These are phyloP conservation scores for Curvularia hawaiiensis DNA, from an alignment of 2,329 filamentous ascomycete genomes.

Conservation along the genomic window DNA sequence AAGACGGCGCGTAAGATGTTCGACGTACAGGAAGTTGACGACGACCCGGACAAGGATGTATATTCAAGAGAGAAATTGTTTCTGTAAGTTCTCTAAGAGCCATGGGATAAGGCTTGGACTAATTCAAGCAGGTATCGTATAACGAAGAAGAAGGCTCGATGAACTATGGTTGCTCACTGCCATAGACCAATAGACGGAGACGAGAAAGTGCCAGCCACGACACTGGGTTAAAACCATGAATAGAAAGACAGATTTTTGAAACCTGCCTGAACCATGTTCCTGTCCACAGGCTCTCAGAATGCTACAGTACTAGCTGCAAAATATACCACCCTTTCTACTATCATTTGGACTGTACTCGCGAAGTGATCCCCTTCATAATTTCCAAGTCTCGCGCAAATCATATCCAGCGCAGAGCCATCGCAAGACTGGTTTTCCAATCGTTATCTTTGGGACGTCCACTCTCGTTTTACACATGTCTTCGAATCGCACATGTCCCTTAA, in stretches of 20 bases:
- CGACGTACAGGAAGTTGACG: constrained; percentile 52
- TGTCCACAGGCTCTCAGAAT: neutral
- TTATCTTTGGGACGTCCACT: neutral
- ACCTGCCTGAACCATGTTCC: neutral
- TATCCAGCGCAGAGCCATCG: neutral
- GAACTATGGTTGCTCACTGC: neutral
- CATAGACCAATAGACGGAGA: neutral
- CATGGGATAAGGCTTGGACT: neutral
- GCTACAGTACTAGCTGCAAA: no score
- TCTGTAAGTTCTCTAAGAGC: constrained; percentile 48
- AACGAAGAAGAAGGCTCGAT: constrained; percentile 23
- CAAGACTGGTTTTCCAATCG: neutral
- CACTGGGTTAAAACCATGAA: no score
- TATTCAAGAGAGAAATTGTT: constrained; percentile 57
- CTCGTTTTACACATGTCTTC: neutral
- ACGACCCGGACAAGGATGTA: constrained; percentile 54
- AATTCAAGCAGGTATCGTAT: constrained; percentile 27
- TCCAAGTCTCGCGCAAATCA: neutral
- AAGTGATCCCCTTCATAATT: neutral
- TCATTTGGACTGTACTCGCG: neutral
- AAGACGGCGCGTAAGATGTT: constrained; percentile 57
- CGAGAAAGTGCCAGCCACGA: neutral
- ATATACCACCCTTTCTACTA: neutral
- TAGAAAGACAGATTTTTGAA: neutral
- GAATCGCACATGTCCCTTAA: no score